Evolutionary conservation across 2,329 filamentous ascomycete genomes (phyloP).

Genomic region (Mycocentrospora acerina): DNA sequence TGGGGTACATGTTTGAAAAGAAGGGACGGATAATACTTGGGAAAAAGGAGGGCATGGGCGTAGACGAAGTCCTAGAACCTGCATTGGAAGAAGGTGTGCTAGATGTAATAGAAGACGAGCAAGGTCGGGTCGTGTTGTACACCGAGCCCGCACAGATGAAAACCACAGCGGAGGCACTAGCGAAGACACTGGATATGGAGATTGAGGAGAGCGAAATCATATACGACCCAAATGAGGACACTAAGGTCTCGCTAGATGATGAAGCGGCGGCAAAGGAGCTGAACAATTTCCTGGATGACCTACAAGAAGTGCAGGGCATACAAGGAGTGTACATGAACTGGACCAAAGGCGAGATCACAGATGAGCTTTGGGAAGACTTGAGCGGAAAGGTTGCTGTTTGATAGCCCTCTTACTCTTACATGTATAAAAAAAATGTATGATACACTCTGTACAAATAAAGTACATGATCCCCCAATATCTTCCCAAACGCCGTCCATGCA

Average conservation of each 20-base stretch:
- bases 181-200: slow-evolving; percentile 63
- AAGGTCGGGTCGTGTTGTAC: slow-evolving; percentile 71
- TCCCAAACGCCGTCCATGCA: slow-evolving; percentile 23
- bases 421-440: slow-evolving; percentile 33
- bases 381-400: slow-evolving; percentile 38
- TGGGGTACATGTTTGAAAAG: slow-evolving; percentile 81
- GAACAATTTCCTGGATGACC: slow-evolving; percentile 57
- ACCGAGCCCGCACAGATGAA: slow-evolving; percentile 68
- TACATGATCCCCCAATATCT: slow-evolving; percentile 1
- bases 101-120: slow-evolving; percentile 67
- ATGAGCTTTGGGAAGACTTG: slow-evolving; percentile 44
- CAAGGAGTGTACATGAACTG: slow-evolving; percentile 78
- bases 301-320: slow-evolving; percentile 74
- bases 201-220: slow-evolving; percentile 78
- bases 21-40: slow-evolving; percentile 74
- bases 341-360: slow-evolving; percentile 42
- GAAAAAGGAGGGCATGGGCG: slow-evolving; percentile 55
- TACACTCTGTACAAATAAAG: slow-evolving; percentile 14
- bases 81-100: slow-evolving; percentile 83
- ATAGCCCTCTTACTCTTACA: slow-evolving; percentile 21
- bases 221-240: slow-evolving; percentile 82
- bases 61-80: slow-evolving; percentile 74
- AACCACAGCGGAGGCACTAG: slow-evolving; percentile 64
- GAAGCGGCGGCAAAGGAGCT: slow-evolving; percentile 59
- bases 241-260: slow-evolving; percentile 64